Evolutionary conservation across 371 early-diverging fungal species (phyloP).

Genomic region (Haplosporangium sp.): DNA sequence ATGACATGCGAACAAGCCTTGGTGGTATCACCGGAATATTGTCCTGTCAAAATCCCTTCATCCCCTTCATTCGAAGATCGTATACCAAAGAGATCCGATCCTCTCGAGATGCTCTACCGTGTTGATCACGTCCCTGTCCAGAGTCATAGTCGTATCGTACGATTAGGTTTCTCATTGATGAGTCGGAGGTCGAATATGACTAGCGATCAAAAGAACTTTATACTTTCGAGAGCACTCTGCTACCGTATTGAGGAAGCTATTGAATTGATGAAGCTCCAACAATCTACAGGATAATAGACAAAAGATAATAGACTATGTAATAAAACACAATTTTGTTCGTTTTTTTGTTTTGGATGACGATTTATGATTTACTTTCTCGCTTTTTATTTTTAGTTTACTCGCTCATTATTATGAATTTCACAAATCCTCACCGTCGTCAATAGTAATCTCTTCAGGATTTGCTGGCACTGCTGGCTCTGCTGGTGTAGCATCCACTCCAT

Average conservation of each 20-base stretch:
- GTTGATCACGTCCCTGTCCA: conserved; percentile 34
- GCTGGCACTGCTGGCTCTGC: conserved; percentile 27
- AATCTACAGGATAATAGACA: neutral
- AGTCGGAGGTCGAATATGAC: neutral
- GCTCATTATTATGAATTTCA: conserved; percentile 8
- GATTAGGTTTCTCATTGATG: conserved; percentile 28
- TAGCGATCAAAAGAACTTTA: conserved; percentile 17
- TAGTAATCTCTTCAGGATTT: conserved; percentile 57
- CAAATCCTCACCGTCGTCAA: conserved; percentile 57
- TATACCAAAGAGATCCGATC: conserved; percentile 34
- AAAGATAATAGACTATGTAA: neutral
- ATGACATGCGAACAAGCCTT: conserved; percentile 42
- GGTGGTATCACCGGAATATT: conserved; percentile 32
- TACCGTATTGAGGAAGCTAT: conserved; percentile 42
- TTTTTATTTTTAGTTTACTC: neutral
- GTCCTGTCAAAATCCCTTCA: conserved; percentile 25
- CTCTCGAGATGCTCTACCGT: conserved; percentile 37
- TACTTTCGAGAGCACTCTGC: conserved; percentile 49
- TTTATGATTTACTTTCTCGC: neutral
- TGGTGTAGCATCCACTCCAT: conserved; percentile 16
- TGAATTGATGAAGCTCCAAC: conserved; percentile 25
- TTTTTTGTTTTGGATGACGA: neutral
- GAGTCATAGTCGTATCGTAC: conserved; percentile 39
- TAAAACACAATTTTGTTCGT: neutral
- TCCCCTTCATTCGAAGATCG: conserved; percentile 6